A percentile compares a stretch with the other conserved stretches of the same genome.
phyloP scores from a whole-genome alignment of 1,284 basidiomycete genomes.

The Takashimella tepidaria region DNA sequence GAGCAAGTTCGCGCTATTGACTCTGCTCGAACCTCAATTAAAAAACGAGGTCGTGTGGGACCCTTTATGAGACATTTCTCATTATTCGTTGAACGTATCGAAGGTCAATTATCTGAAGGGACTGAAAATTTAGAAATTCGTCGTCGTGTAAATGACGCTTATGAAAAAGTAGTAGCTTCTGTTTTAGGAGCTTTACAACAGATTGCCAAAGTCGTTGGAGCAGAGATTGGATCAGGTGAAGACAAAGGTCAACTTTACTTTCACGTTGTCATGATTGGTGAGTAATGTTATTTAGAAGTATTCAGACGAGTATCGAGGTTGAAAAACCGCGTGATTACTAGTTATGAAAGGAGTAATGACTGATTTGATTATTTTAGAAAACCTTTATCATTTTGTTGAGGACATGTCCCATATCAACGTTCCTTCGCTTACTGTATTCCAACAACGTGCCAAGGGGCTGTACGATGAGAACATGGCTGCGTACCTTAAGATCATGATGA shows the following conservation, averaged over 20 bases:
- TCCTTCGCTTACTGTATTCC: conserved; percentile 60
- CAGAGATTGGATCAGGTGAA: conserved; percentile 57
- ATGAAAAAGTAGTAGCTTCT: conserved; percentile 76
- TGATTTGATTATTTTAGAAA: conserved; percentile 57
- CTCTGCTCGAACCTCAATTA: conserved; percentile 65
- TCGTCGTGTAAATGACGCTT: conserved; percentile 69
- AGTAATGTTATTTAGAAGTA: conserved; percentile 37
- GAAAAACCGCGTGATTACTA: not conserved
- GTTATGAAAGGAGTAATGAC: conserved; percentile 1
- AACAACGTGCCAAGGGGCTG: conserved; percentile 69
- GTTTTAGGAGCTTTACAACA: conserved; percentile 93
- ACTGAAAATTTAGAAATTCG: conserved; percentile 74
- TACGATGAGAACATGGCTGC: conserved; percentile 81
- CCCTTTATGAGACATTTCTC: conserved; percentile 92
- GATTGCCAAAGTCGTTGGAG: conserved; percentile 86
- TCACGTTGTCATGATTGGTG: conserved; percentile 90
- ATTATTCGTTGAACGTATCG: conserved; percentile 75
- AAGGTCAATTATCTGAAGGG: conserved; percentile 65
- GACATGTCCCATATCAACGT: conserved; percentile 64
- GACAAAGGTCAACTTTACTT: conserved; percentile 97
- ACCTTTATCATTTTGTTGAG: conserved; percentile 88
- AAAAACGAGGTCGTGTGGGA: conserved; percentile 79
- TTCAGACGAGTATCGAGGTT: not conserved
- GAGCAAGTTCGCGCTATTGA: conserved; percentile 88
- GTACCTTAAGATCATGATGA: conserved; percentile 81